phyloP scores from a whole-genome alignment of 495 filamentous ascomycete species.

The Penicillium pulvis region DNA sequence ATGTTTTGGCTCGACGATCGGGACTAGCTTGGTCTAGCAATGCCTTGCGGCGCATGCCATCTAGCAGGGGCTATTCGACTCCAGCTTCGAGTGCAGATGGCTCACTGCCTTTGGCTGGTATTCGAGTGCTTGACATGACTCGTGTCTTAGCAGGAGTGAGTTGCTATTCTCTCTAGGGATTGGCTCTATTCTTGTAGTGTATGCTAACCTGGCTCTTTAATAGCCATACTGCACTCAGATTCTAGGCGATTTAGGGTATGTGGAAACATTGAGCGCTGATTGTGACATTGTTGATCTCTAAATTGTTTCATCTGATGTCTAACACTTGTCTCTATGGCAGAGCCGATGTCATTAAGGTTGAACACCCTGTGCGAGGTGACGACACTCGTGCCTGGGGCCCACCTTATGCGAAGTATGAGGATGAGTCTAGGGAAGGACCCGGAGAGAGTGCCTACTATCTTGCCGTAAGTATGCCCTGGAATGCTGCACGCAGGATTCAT shows the following conservation, averaged over 20 bases:
- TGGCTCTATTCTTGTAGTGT: constrained; percentile 16
- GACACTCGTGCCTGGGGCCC: constrained; percentile 97
- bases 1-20: constrained; percentile 30
- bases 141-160: constrained; percentile 92
- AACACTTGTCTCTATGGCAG: constrained; percentile 43
- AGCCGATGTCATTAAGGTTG: constrained; percentile 95
- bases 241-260: constrained; percentile 91
- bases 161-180: constrained; percentile 17
- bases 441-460: constrained; percentile 97
- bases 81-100: constrained; percentile 27
- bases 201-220: neutral
- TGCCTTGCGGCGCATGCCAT: constrained; percentile 24
- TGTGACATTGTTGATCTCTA: neutral
- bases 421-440: constrained; percentile 63
- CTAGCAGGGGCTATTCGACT: constrained; percentile 41
- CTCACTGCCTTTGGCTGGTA: constrained; percentile 74
- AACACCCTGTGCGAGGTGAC: constrained; percentile 89
- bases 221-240: constrained; percentile 99
- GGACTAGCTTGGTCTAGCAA: constrained; percentile 23
- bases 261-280: constrained; percentile 5
- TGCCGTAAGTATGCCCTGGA: constrained; percentile 55
- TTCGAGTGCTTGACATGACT: constrained; percentile 93
- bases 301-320: neutral
- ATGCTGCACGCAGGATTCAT: constrained; percentile 1
- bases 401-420: constrained; percentile 79